Evolutionary conservation across 306 rosid genomes (phyloP).

Genomic region (Cercis canadensis): DNA sequence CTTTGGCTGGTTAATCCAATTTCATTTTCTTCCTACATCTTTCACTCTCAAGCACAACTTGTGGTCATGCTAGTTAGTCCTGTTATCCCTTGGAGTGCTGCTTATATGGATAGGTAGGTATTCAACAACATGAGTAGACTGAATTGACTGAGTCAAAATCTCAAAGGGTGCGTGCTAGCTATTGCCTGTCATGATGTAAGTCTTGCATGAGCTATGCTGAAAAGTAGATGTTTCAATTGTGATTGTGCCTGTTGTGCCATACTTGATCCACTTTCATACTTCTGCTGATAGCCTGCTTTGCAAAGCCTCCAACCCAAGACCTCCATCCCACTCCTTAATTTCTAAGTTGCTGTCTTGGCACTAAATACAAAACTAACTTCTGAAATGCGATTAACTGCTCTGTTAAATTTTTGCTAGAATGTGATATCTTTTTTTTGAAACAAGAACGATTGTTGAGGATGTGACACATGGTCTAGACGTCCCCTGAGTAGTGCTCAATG

Average conservation of each 20-base stretch:
- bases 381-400: neutral
- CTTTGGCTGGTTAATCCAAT: neutral
- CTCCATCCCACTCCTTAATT: no score
- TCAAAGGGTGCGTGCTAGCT: constrained; percentile 4
- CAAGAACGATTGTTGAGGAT: constrained; percentile 11
- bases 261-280: neutral
- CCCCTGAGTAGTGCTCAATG: constrained; percentile 4
- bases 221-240: neutral
- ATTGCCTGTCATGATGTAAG: neutral
- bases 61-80: constrained; percentile 19
- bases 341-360: neutral
- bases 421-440: neutral
- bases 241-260: neutral
- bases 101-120: constrained; percentile 6
- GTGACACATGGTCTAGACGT: neutral
- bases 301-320: neutral
- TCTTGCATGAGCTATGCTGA: neutral
- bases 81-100: constrained; percentile 8
- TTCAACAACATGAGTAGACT: neutral
- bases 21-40: constrained; percentile 25
- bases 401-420: constrained; percentile 1
- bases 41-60: neutral
- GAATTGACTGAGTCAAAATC: constrained; percentile 29
- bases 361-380: neutral
- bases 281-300: constrained; percentile 1